phyloP scores from a whole-genome alignment of 2,329 filamentous ascomycete genomes.

The Tolypocladium amazonense region DNA sequence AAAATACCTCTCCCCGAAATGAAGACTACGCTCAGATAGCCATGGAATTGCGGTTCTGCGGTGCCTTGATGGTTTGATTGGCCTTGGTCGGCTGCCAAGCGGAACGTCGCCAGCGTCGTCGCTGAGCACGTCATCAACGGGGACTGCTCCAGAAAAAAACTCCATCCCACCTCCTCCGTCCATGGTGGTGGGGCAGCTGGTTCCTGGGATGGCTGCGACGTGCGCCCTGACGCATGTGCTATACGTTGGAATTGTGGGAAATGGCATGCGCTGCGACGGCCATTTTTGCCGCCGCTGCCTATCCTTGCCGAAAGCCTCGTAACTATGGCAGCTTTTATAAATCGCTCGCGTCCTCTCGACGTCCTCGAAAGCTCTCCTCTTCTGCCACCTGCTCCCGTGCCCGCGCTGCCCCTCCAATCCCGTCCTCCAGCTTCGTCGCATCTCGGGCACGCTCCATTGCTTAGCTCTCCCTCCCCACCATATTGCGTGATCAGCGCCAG shows the following conservation, averaged over 20 bases:
- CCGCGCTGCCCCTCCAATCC: background rate
- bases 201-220: background rate
- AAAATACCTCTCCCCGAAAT: background rate
- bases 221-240: no score
- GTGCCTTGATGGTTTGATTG: background rate
- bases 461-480: conserved; percentile 16
- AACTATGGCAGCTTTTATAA: background rate
- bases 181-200: background rate
- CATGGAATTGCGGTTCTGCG: background rate
- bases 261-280: background rate
- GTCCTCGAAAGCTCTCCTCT: background rate
- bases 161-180: conserved; percentile 1
- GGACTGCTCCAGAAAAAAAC: background rate
- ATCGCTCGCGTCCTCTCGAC: background rate
- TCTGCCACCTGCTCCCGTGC: background rate
- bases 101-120: background rate
- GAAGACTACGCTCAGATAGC: background rate
- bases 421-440: background rate
- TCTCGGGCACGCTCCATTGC: conserved; percentile 4
- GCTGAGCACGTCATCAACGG: conserved; percentile 6
- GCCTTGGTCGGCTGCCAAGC: background rate
- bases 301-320: background rate
- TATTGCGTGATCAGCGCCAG: conserved; percentile 20
- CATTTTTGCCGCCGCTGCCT: background rate
- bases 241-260: background rate